These are phyloP conservation scores for Alternaria burnsii DNA, from an alignment of 2,329 filamentous ascomycete species.

Conservation along the genomic window DNA sequence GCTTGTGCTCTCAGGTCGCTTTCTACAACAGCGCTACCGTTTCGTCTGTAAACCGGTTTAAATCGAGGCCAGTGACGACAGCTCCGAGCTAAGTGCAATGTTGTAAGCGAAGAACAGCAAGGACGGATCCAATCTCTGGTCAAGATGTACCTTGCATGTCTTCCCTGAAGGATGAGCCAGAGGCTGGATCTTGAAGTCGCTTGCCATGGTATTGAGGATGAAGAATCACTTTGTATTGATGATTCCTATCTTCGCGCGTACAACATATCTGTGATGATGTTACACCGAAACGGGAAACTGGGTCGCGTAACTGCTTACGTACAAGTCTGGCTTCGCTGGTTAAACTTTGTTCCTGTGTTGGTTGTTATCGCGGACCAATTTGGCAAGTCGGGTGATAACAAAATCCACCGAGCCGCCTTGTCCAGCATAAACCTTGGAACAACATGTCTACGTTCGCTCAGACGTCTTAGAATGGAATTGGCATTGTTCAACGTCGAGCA, in stretches of 20 bases:
- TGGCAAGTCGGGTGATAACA: slow-evolving; percentile 3
- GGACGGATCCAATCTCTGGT: background rate
- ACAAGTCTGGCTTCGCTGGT: background rate
- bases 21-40: slow-evolving; percentile 1
- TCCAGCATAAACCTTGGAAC: background rate
- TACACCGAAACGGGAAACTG: background rate
- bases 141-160: slow-evolving; percentile 3
- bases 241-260: background rate
- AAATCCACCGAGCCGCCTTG: slow-evolving; percentile 8
- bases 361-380: background rate
- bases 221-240: background rate
- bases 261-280: background rate
- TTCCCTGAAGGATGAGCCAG: slow-evolving; percentile 10
- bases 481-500: background rate
- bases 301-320: background rate
- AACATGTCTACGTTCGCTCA: background rate
- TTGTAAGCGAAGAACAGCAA: background rate
- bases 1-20: slow-evolving; percentile 10
- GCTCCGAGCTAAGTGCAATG: slow-evolving; percentile 3
- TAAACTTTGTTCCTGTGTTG: background rate
- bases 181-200: slow-evolving; percentile 10
- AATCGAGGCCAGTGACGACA: slow-evolving; percentile 6
- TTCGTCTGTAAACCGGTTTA: slow-evolving; percentile 10
- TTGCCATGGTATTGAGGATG: slow-evolving; percentile 2
- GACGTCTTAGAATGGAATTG: background rate